Conservation (phyloP, 2,329 filamentous ascomycete genomes). For the Xylariaceae sp. region DNA sequence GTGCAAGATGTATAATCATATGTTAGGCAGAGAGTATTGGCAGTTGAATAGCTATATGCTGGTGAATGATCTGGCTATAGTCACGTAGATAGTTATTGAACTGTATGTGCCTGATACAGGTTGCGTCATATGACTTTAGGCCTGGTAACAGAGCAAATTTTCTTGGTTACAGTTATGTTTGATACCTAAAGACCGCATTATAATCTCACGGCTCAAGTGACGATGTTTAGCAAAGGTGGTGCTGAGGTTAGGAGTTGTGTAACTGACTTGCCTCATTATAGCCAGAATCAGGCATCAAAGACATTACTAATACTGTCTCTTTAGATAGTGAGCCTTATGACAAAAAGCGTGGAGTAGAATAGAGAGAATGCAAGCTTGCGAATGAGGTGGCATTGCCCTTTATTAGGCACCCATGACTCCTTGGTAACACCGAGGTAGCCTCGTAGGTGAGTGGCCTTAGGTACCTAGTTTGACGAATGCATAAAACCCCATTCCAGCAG, state of each 20-base stretch:
- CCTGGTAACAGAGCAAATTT: neutral
- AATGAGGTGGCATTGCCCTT: conserved; percentile 4
- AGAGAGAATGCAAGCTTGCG: neutral
- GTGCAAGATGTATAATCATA: too few species aligned
- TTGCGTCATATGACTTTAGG: conserved; percentile 1
- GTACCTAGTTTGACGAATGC: conserved; percentile 1
- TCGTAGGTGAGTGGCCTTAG: neutral
- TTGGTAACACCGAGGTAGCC: neutral
- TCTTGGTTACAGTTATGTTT: neutral
- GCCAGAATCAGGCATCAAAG: conserved; percentile 20
- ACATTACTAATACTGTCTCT: conserved; percentile 10
- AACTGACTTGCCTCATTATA: neutral
- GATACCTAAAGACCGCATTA: neutral
- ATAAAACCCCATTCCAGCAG: conserved; percentile 18
- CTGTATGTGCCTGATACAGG: conserved; percentile 1
- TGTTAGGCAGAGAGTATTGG: conserved; percentile 1
- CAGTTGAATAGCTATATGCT: neutral
- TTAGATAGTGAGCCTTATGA: neutral
- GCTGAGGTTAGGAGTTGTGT: neutral
- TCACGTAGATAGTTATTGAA: neutral
- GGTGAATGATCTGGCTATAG: neutral
- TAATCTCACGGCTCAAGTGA: too few species aligned
- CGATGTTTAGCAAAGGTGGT: too few species aligned
- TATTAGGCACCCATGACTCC: conserved; percentile 24
- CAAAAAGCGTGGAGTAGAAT: neutral